Conservation (phyloP, 305 asterid genomes). For the Salvia sclarea region DNA sequence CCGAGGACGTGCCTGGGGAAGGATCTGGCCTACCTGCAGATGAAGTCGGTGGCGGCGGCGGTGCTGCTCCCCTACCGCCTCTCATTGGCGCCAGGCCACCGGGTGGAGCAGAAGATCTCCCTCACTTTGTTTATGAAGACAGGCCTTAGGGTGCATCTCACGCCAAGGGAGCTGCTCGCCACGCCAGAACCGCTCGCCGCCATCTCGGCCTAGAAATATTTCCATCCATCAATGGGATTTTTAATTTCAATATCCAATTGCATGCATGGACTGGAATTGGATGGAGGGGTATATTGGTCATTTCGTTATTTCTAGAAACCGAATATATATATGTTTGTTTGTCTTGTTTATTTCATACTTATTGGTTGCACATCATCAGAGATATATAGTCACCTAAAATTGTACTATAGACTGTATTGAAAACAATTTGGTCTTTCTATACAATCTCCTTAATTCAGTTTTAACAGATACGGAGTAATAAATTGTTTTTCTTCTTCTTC, state of each 20-base stretch:
- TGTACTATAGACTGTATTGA: slow-evolving; percentile 5
- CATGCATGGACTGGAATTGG: not conserved
- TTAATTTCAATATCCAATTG: not conserved
- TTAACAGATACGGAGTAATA: no score
- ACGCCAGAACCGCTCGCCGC: slow-evolving; percentile 14
- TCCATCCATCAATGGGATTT: not conserved
- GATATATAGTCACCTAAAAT: not conserved
- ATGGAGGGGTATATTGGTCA: not conserved
- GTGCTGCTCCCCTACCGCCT: slow-evolving; percentile 71
- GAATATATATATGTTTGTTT: not conserved
- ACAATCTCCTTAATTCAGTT: not conserved
- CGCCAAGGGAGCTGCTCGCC: slow-evolving; percentile 41
- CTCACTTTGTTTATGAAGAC: slow-evolving; percentile 75
- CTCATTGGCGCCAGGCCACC: slow-evolving; percentile 59
- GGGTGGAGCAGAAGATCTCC: slow-evolving; percentile 81
- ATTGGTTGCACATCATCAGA: not conserved
- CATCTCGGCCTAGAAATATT: not conserved
- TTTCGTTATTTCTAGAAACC: not conserved
- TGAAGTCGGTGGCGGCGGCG: slow-evolving; percentile 82
- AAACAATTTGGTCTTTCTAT: not conserved
- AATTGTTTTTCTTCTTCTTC: no score
- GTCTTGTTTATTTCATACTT: not conserved
- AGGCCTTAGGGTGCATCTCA: slow-evolving; percentile 61
- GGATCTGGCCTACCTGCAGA: slow-evolving; percentile 79
- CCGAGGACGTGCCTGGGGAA: slow-evolving; percentile 81